Evolutionary conservation across 306 rosid species (phyloP), one percentile per base, ranked within the genome.

Genomic region (cucumber (Cucumis sativus)): DNA sequence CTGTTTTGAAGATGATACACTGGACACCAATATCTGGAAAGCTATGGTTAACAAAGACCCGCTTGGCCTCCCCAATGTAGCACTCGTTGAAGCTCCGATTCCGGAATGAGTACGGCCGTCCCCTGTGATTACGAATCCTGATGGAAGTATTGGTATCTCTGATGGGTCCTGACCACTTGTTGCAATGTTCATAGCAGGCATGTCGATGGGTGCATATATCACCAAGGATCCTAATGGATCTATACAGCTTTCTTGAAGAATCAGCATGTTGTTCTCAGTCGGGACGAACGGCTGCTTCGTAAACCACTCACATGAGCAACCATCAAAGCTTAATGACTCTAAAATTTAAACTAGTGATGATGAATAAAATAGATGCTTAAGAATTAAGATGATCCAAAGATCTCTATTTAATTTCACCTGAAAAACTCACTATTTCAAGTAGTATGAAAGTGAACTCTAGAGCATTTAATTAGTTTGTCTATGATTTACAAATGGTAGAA

Each of bases 41-140:
- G 83, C 84, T 60, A 88, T 72, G 0, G 96, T 89, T 0, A 93
- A 82, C n/a, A 93, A 71, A 0, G 93, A 85, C 20, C 93, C 96
- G 33, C 68, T 41, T 8, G 83, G 5, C 58, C n/a, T 66, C 0
- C 17, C 76, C 40, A 4, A 47, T 37, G 52, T 40, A 61, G 55
- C 6, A 5, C 71, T 58, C 21, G 52, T 78, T 1, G 86, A 72
- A 52, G 45, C 25, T 14, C 79, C 68, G 14, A 2, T 39, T 11
- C 75, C 54, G 10, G 8, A 6, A 3, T 63, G 20, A 28, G 59
- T 12, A 20, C 79, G 81, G 8, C 92, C 92, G 18, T 84, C 90
- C 6, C 80, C 49, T 0, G 89, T 78, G 83, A 93, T 83, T 7
- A 91, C 59, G 10, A 89, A 61, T n/a, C 98, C 98, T 0, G 91